Evolutionary conservation across 2,329 filamentous ascomycete species (phyloP), one percentile per base, ranked within the genome.

Genomic region (Chaetomium olivaceum): DNA sequence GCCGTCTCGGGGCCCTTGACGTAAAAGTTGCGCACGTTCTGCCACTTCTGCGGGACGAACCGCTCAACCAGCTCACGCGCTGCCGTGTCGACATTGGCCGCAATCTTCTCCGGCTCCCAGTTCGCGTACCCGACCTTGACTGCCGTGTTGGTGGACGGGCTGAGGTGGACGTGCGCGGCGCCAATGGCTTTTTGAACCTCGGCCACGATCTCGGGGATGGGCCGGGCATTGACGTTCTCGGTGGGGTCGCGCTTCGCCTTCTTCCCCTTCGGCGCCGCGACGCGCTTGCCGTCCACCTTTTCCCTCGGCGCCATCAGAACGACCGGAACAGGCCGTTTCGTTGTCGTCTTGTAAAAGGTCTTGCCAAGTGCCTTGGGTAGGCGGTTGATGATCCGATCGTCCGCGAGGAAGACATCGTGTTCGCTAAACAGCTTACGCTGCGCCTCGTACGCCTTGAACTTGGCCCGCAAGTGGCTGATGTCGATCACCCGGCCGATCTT

Each of bases 321-420:
- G 46, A 98, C 86, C 29, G 95, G 93, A 65, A 99, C 88, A 11
- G 95, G 95, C 48, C 94, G 86, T 84, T 98, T 98, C 69, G 80
- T 79, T 3, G 89, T 91, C 64, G 81, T 85, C 81, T 93, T 90
- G 85, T 95, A 98, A 78, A 99, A 98, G 1, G 90, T 90, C 82
- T 97, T 98, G 72, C 94, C 95, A 14, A 99, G 87, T 2, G 89
- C 82, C 70, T 87, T 85, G 64, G 93, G 92, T 66, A 98, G 84
- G 31, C 83, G 80, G 76, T 85, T 89, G 74, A 89, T 83, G 73
- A 99, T 91, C 58, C 95, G 85, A 75, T 97, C 91, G 77, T 99
- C 95, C 61, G 91, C 94, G 64, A 99, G 84, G 81, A 99, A 98
- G 64, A 98, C 81, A 76, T 98, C 95, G 78, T 97, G 92, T 77